Evolutionary conservation across 2,329 filamentous ascomycete genomes (phyloP).

Genomic region (Bipolaris cookei): DNA sequence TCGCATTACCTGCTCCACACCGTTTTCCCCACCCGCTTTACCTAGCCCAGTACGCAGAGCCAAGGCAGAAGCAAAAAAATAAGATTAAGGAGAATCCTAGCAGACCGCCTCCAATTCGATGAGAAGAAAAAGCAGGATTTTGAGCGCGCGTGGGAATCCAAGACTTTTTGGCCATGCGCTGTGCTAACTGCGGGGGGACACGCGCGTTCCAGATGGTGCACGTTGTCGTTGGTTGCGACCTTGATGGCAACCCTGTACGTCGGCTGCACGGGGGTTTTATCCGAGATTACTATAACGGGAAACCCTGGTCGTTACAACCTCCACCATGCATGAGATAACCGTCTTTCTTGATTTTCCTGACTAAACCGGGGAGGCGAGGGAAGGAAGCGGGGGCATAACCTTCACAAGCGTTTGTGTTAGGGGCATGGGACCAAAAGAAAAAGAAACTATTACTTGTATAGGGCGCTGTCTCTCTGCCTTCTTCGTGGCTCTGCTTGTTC

Average conservation of each 20-base stretch:
- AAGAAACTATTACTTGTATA: slow-evolving; percentile 14
- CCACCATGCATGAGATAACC: slow-evolving; percentile 24
- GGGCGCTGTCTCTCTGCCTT: slow-evolving; percentile 6
- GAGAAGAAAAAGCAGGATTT: slow-evolving; percentile 13
- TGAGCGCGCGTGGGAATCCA: slow-evolving; percentile 19
- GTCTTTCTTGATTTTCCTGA: not conserved
- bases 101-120: slow-evolving; percentile 17
- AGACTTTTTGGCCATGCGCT: slow-evolving; percentile 25
- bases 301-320: slow-evolving; percentile 21
- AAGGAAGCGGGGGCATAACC: no score
- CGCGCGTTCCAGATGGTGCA: slow-evolving; percentile 12
- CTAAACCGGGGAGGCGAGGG: no score
- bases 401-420: slow-evolving; percentile 8
- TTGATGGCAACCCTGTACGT: slow-evolving; percentile 27
- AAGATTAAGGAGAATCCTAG: slow-evolving; percentile 39
- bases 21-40: slow-evolving; percentile 16
- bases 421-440: no score
- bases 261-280: slow-evolving; percentile 37
- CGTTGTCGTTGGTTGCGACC: slow-evolving; percentile 19
- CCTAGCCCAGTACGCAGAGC: not conserved
- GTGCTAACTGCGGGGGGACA: slow-evolving; percentile 19
- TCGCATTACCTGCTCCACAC: slow-evolving; percentile 25
- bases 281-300: slow-evolving; percentile 42
- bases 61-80: slow-evolving; percentile 11
- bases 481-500: slow-evolving; percentile 20